Base-by-base conservation (phyloP, 1,284 basidiomycete genomes). In the Omphalotus olearius region DNA sequence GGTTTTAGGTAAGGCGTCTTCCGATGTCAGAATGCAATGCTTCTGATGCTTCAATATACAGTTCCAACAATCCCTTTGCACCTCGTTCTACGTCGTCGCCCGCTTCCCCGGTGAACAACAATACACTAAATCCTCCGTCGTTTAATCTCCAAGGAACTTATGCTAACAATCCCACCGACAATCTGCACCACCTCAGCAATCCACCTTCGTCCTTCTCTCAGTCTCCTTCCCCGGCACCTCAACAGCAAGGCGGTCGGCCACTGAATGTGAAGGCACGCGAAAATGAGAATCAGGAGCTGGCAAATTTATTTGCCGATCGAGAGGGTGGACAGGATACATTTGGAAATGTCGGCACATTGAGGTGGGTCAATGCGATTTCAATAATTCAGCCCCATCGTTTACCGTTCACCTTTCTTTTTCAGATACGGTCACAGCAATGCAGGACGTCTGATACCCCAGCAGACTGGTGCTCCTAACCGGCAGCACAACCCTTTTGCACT, bases 1-100 rank as follows among this genome's bases (percentile, higher is more conserved):
- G 88, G 82, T 50, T 92, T 86, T 60, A 85, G 84, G 78, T 82
- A 58, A 39, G 17, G 18, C 39, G 16, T n/a, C 10, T 26, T 38
- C 13, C 49, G 28, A 18, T 51, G 3, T 28, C 45, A 2, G 9
- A 41, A 36, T 36, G 10, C 47, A 26, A 13, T 39, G 52, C 10
- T 23, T 35, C 33, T 44, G 36, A 57, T n/a, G 55, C n/a, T 42
- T 18, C 4, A 13, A n/a, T 35, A 53, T 30, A 3, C 52, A 93
- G 93, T 13, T 91, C 92, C 40, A 98, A 98, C 77, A 98, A 98
- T 66, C 95, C 95, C 0, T 98, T 97, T 63, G 89, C 88, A 0
- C 78, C 75, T 35, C 50, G 40, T 2, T 59, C 67, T 16, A 55
- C 69, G 43, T 66, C 69, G n/a, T 62, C 64, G 66, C 56, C 57